Percentiles rank a stretch among this genome's conserved stretches.
phyloP scores from a whole-genome alignment of 2,329 filamentous ascomycete species.

The Leptosphaerulina australis region DNA sequence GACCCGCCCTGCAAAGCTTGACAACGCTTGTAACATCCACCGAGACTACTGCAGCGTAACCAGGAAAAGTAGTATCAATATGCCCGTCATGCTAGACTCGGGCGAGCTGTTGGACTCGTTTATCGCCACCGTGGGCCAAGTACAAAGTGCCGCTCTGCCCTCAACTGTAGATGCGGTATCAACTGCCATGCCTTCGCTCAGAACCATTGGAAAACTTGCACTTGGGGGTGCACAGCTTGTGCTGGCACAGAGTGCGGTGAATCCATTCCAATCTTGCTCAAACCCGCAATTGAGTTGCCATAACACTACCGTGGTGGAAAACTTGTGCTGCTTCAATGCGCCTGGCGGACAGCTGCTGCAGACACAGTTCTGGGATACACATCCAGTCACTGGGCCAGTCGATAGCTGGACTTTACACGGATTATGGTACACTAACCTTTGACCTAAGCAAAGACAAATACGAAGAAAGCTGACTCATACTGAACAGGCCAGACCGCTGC shows the following conservation, averaged over 20 bases:
- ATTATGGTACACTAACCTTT: constrained; percentile 59
- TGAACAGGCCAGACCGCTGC: constrained; percentile 60
- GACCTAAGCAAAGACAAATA: too few relatives aligned
- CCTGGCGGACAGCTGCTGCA: constrained; percentile 73
- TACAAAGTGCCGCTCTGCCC: constrained; percentile 37
- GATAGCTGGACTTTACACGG: constrained; percentile 79
- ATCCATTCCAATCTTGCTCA: constrained; percentile 36
- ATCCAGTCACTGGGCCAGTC: constrained; percentile 67
- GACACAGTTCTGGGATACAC: constrained; percentile 79
- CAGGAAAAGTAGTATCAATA: constrained; percentile 8
- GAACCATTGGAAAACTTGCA: constrained; percentile 46
- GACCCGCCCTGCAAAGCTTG: constrained; percentile 42
- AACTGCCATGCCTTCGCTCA: constrained; percentile 42
- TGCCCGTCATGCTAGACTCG: constrained; percentile 34
- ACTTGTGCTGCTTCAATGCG: constrained; percentile 77
- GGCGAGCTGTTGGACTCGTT: constrained; percentile 19
- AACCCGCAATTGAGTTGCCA: constrained; percentile 65
- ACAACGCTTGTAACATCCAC: constrained; percentile 14
- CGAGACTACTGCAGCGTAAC: constrained; percentile 10
- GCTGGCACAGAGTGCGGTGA: constrained; percentile 24
- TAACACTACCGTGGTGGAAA: constrained; percentile 63
- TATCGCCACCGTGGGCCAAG: constrained; percentile 14
- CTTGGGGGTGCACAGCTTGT: constrained; percentile 32
- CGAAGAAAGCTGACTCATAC: neutral
- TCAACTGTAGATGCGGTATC: constrained; percentile 31